Base-by-base conservation (phyloP, 83 land plant species). In the Diphasiastrum complanatum region DNA sequence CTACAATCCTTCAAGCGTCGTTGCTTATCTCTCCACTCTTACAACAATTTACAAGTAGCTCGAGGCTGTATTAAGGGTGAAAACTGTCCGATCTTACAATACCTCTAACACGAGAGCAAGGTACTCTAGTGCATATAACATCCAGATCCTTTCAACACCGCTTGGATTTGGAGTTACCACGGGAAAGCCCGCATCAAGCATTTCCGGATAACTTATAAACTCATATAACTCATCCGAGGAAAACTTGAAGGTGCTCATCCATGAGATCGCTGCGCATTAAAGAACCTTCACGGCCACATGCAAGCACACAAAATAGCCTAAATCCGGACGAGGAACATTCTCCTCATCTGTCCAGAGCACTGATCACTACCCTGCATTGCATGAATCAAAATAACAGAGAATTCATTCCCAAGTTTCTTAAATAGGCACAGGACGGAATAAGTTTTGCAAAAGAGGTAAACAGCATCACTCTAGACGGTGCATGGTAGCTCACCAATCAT, bases 281-380 rank as follows among this genome's bases (percentile, higher is more conserved):
- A 19, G 18, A 20, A 19, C 51, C 28, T 0, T 59, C 16, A 37
- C 62, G 11, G 34, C 64, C 32, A 50, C 51, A 63, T 63, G 53
- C 49, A 43, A 63, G 40, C n/a, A 35, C 33, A 19, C 32, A 24
- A 50, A 0, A 56, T 22, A 29, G 27, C 40, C n/a, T n/a, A n/a
- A n/a, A n/a, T n/a, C n/a, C n/a, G n/a, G n/a, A n/a, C n/a, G n/a
- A n/a, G n/a, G n/a, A 29, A 31, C 31, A 14, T 50, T 60, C 49
- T 58, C 67, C 19, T 67, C 70, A 67, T 31, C 30, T 59, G 65
- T 67, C 70, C 70, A 67, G 40, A 50, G 63, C 66, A 58, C 58
- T 57, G 63, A 67, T 59, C 64, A 67, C 70, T 67, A 67, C 70
- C 70, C 70, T 67, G 70, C 63, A 67, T 40, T 33, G 51, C 63